Percentiles rank a stretch among this genome's conserved stretches.
Evolutionary conservation across 1,139 yeast species (phyloP).

Genomic region (Debaryomycetaceae sp.): DNA sequence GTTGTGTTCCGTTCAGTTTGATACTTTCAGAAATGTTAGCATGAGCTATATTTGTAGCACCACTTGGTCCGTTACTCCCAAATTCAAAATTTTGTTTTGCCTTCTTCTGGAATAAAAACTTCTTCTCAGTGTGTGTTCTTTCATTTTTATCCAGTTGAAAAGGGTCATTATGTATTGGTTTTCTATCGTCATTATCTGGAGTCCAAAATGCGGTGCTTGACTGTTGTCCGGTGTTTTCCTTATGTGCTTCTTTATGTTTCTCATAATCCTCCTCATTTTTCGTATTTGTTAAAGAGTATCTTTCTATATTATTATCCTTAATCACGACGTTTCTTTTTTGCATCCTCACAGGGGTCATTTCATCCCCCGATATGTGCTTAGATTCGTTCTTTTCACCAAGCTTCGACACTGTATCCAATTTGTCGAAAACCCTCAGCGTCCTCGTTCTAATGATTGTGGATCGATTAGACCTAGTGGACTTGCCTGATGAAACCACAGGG

Average conservation of each 20-base stretch:
- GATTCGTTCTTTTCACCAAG: slow-evolving; percentile 5
- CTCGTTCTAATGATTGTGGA: slow-evolving; percentile 6
- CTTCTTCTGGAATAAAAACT: not conserved
- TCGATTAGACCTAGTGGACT: slow-evolving; percentile 5
- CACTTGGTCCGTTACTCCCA: not conserved
- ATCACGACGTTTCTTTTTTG: not conserved
- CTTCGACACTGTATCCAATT: slow-evolving; percentile 15
- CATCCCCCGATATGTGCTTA: not conserved
- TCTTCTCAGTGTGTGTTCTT: not conserved
- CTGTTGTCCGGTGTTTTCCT: no score
- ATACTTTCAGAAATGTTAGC: not conserved
- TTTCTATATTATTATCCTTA: no score
- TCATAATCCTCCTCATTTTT: no score
- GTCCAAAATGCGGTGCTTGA: no score
- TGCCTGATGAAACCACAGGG: slow-evolving; percentile 18
- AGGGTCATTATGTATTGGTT: not conserved
- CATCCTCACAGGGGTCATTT: not conserved
- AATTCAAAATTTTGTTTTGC: not conserved
- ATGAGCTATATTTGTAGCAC: not conserved
- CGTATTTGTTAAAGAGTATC: no score
- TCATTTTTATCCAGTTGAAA: not conserved
- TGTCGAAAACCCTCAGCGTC: slow-evolving; percentile 16
- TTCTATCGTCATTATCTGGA: no score
- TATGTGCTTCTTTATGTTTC: no score
- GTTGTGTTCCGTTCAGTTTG: no score